Conservation (phyloP, 2,329 filamentous ascomycete species). For the Colletotrichum limetticola region DNA sequence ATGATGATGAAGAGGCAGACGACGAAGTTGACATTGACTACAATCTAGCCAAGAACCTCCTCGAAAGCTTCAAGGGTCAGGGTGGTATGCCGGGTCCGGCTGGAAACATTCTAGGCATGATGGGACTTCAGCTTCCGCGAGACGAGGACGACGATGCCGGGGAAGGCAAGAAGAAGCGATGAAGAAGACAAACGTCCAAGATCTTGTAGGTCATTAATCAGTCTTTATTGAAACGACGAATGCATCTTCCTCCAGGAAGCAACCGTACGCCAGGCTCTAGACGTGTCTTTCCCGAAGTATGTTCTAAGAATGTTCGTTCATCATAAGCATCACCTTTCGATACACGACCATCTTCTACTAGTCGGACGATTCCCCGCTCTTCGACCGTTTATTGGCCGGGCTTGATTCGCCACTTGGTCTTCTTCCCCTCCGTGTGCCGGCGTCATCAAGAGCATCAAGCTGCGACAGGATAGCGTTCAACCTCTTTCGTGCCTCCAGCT, state of each 20-base stretch:
- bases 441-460: conserved; percentile 54
- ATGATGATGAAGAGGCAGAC: conserved; percentile 60
- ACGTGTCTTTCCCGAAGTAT: not conserved
- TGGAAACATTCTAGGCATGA: conserved; percentile 85
- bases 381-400: conserved; percentile 60
- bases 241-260: not conserved
- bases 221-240: not conserved
- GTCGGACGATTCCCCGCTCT: conserved; percentile 38
- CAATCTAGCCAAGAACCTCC: conserved; percentile 87
- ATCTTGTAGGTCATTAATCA: not conserved
- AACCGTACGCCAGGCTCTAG: not conserved
- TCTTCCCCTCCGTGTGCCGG: conserved; percentile 41
- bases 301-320: not conserved
- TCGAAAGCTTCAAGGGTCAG: conserved; percentile 94
- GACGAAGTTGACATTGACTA: conserved; percentile 80
- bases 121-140: conserved; percentile 84
- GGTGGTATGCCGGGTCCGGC: conserved; percentile 86
- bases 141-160: conserved; percentile 72
- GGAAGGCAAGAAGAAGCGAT: conserved; percentile 8
- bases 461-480: conserved; percentile 58
- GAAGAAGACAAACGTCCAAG: not conserved
- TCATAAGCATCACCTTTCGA: not conserved
- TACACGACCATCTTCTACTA: not conserved
- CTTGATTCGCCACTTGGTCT: conserved; percentile 53
- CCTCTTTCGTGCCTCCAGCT: conserved; percentile 63